Base-by-base conservation (phyloP, 192 early-diverging fungal species). In the Phlyctochytrium arcticum region DNA sequence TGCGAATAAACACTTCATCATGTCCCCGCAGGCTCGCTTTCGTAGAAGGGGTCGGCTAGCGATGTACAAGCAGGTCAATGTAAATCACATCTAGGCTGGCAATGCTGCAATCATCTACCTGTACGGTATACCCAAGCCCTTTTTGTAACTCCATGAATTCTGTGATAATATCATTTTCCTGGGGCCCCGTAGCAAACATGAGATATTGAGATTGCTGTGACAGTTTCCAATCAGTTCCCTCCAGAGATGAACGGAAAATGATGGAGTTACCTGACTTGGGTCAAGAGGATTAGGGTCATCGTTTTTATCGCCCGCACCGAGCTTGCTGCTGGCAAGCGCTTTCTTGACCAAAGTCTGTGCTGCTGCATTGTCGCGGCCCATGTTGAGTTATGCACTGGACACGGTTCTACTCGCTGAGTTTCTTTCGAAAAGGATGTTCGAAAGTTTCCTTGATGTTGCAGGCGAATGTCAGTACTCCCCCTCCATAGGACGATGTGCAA, bases 61-160 rank as follows among this genome's bases (percentile, higher is more conserved):
- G n/a, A n/a, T n/a, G n/a, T n/a, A n/a, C n/a, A n/a, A n/a, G n/a
- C n/a, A n/a, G n/a, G n/a, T n/a, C n/a, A n/a, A n/a, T n/a, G n/a
- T n/a, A n/a, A n/a, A n/a, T n/a, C n/a, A n/a, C n/a, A n/a, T n/a
- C n/a, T n/a, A n/a, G n/a, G n/a, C n/a, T n/a, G n/a, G n/a, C n/a
- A n/a, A n/a, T n/a, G n/a, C n/a, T n/a, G n/a, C n/a, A n/a, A n/a
- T n/a, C n/a, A n/a, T 19, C 12, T 44, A 44, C 39, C 39, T 44
- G 39, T n/a, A 19, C 39, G 21, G 29, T 27, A 53, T 66, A 57
- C 3, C 64, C 64, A 6, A 66, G 17, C 3, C 57, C 67, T 29
- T 56, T 69, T 34, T 69, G 58, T 36, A 69, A 50, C 6, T 34
- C 59, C 27, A 69, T 32, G 49, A 69, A 69, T 39, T 69, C 59